Base-by-base conservation (phyloP, 768 basidiomycete genomes). In the Macrolepiota dolichaula region DNA sequence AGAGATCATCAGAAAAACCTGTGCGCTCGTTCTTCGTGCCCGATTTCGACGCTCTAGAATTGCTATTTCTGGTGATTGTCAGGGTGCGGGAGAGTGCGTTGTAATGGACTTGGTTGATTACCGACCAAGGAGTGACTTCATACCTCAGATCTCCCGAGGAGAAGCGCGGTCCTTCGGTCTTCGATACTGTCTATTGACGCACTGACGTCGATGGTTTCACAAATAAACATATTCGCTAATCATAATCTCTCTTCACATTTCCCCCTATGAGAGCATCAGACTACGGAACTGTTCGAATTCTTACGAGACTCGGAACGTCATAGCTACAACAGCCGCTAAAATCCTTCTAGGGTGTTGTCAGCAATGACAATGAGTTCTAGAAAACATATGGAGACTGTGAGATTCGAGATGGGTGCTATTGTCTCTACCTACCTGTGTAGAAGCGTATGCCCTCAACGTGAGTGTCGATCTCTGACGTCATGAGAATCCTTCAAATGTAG, bases 401-500 rank as follows among this genome's bases (percentile, higher is more conserved):
- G 42, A 19, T 36, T 11, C 22, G 10, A 13, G 22, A 35, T 35
- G 3, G 6, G 11, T 11, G 10, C 9, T 32, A 11, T 15, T 22
- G 10, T 10, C 6, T 57, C 12, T 24, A 50, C 67, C 19, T 35
- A 68, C 71, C 71, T 4, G 71, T 72, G 29, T 71, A 72, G 49
- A 72, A 72, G 22, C 68, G 70, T 22, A 72, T 69, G 1, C 68
- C 68, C 24, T 71, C 70, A 25, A 72, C 63, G 42, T 72, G 71
- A 0, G 70, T 68, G 47, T 67, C 54, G 19, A 71, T 68, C 57
- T 66, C 70, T 71, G 51, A 36, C 17, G 19, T 51, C 24, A 29
- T 24, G 17, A 32, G 22, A 1, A 12, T 50, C 17, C 13, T 37
- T 40, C n/a, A 54, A 22, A 50, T 55, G 15, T 11, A 19, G 13